Evolutionary conservation across 2,329 filamentous ascomycete species (phyloP).

Genomic region (Daldinia sp.): DNA sequence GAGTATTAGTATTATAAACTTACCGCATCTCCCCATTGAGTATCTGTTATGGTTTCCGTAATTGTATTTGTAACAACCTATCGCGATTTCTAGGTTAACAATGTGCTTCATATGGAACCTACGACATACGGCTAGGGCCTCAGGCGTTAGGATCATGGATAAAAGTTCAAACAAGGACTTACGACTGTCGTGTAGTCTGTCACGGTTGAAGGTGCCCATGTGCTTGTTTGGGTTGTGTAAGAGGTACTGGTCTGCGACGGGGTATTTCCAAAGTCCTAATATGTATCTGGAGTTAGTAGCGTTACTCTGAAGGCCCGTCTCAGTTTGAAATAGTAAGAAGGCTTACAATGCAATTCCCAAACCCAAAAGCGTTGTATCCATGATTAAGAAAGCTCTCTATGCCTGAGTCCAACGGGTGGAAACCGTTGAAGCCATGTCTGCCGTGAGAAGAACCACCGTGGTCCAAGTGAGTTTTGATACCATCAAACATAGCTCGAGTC

Average conservation of each 20-base stretch:
- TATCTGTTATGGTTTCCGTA: slow-evolving; percentile 14
- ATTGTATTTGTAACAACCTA: slow-evolving; percentile 25
- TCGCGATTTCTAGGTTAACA: not conserved
- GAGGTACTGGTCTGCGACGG: not conserved
- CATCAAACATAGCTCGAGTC: slow-evolving; percentile 29
- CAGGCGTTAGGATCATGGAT: not conserved
- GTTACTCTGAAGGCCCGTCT: not conserved
- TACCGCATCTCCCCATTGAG: slow-evolving; percentile 9
- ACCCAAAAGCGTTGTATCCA: slow-evolving; percentile 25
- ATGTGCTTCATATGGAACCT: no score
- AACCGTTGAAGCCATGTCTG: slow-evolving; percentile 10
- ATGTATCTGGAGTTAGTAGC: slow-evolving; percentile 16
- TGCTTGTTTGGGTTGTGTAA: slow-evolving; percentile 4
- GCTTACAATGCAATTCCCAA: slow-evolving; percentile 30
- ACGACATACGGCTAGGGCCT: not conserved
- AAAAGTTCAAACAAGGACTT: not conserved
- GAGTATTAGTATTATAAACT: not conserved
- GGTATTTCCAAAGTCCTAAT: slow-evolving; percentile 8
- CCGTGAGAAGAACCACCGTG: slow-evolving; percentile 7
- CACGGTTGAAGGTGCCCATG: slow-evolving; percentile 8
- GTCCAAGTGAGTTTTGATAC: slow-evolving; percentile 19
- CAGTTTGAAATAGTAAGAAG: not conserved
- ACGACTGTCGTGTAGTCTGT: slow-evolving; percentile 19
- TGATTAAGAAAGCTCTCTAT: slow-evolving; percentile 32
- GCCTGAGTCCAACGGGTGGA: slow-evolving; percentile 25